Evolutionary conservation across 2,329 filamentous ascomycete genomes (phyloP), one percentile per base, ranked within the genome.

Genomic region (Colletotrichum limetticola): DNA sequence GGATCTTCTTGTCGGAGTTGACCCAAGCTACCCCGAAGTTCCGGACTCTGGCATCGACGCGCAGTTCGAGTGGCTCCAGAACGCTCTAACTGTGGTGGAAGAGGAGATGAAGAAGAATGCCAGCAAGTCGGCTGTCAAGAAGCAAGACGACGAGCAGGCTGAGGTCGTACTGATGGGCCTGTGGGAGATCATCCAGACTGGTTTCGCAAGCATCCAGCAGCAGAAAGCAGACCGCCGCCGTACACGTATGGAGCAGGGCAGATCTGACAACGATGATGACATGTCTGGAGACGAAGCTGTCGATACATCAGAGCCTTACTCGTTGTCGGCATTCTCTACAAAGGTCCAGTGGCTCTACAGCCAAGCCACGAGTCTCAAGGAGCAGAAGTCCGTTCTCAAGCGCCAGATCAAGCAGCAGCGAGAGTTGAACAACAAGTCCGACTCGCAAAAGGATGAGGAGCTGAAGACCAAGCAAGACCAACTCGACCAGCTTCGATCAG

Each of bases 381-480:
- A 98, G 77, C 95, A 98, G 80, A 97, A 98, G 80, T 91, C 91
- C 61, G 95, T 98, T 26, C 88, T 98, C 9, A 93, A 96, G 78
- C 91, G 95, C 56, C 95, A 98, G 81, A 96, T 98, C 78, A 96
- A 97, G 84, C 95, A 98, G 80, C 96, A 98, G 83, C 93, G 95
- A 71, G 95, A 97, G 79, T 89, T 98, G 70, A 97, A 97, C 83
- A 95, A 89, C 84, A 95, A 95, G 79, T 95, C 94, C 1, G 95
- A 97, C 76, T 87, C 90, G 24, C 88, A 92, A 74, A 91, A 92
- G 78, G 92, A 93, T 76, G 88, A 88, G 53, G 89, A 93, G 74
- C 81, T 94, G n/a, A 85, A 88, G 28, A 81, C 85, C 60, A 91
- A 90, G 77, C 85, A 87, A 66, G 86, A 88, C 19, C 88, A 92